phyloP scores from a whole-genome alignment of 129 eudicot species.

The Mikania micrantha region DNA sequence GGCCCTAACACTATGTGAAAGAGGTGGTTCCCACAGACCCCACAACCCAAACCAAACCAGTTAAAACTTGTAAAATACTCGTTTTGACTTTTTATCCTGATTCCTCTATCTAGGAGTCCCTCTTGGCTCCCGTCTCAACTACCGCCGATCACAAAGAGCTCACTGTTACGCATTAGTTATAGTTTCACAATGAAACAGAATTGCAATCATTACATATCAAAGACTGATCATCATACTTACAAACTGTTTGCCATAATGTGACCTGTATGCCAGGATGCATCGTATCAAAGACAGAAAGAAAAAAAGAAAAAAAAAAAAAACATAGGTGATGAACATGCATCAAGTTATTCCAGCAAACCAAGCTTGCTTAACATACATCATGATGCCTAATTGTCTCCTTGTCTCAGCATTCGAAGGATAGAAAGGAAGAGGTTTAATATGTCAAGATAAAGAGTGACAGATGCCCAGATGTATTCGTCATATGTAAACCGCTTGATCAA shows the following conservation, averaged over 20 bases:
- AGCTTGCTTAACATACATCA: neutral
- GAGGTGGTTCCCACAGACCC: no score
- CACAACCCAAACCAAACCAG: no score
- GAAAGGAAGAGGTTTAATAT: constrained; percentile 84
- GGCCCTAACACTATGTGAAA: no score
- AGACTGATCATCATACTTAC: constrained; percentile 21
- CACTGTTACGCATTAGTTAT: neutral
- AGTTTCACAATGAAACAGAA: neutral
- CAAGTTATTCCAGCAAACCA: constrained; percentile 18
- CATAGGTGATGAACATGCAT: neutral
- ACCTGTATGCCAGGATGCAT: neutral
- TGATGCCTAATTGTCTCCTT: constrained; percentile 47
- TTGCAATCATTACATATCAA: neutral
- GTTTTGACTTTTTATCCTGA: neutral
- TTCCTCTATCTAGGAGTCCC: no score
- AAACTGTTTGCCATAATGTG: constrained; percentile 11
- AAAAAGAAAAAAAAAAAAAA: constrained; percentile 15
- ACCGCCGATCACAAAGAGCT: no score
- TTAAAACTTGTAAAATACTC: neutral
- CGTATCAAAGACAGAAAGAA: neutral
- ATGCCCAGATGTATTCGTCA: constrained; percentile 95
- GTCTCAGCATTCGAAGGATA: constrained; percentile 78
- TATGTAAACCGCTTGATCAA: constrained; percentile 91
- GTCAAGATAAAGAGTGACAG: constrained; percentile 89
- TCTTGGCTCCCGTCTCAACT: no score